Percentiles rank a stretch among this genome's conserved stretches.
Conservation (phyloP, 202 grass and related monocot species). For the Saccharum hybrid region DNA sequence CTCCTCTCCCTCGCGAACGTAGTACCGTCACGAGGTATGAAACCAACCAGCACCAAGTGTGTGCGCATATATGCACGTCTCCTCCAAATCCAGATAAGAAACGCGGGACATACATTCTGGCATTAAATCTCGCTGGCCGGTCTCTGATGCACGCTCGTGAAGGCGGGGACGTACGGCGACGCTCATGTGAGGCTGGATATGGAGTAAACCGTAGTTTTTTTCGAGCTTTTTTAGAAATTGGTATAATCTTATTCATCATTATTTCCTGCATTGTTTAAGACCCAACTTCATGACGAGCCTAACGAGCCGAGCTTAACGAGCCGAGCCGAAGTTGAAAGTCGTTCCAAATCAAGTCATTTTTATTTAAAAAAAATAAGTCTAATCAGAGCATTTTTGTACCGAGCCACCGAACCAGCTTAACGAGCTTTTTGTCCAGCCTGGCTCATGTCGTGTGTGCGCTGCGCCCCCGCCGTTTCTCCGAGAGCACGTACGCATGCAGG, state of each 20-base stretch:
- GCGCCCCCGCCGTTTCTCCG: neutral
- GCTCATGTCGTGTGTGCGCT: neutral
- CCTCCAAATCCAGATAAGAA: neutral
- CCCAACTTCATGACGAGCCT: too few relatives aligned
- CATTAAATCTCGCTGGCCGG: neutral
- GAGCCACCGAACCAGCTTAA: too few relatives aligned
- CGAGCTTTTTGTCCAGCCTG: too few relatives aligned
- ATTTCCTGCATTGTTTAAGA: too few relatives aligned
- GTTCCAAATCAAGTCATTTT: too few relatives aligned
- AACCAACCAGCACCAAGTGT: neutral
- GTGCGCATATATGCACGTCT: neutral
- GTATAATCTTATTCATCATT: too few relatives aligned
- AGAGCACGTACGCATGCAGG: neutral
- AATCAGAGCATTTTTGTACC: too few relatives aligned
- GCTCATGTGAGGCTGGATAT: neutral
- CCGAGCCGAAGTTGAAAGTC: too few relatives aligned
- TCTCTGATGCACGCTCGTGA: neutral
- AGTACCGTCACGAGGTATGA: neutral
- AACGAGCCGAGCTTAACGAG: too few relatives aligned
- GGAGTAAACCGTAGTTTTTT: too few relatives aligned
- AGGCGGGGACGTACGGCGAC: neutral
- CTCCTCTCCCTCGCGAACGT: neutral
- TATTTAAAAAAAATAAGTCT: too few relatives aligned
- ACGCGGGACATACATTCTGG: neutral
- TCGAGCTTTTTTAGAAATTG: too few relatives aligned